A percentile compares a stretch with the other conserved stretches of the same genome.
phyloP scores from a whole-genome alignment of 768 basidiomycete species.

The Mycena polygramma region DNA sequence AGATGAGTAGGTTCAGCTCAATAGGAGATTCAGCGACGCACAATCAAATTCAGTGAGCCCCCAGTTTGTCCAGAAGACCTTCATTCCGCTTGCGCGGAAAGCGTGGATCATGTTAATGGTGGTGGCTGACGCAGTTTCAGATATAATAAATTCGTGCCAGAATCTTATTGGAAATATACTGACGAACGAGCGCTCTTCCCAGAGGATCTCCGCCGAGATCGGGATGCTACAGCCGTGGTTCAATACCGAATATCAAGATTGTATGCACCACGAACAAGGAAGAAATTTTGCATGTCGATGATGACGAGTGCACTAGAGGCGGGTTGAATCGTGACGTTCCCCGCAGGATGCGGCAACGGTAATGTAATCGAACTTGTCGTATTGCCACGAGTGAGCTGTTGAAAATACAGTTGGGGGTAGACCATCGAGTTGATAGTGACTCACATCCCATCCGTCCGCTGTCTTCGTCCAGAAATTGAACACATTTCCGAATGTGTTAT shows the following conservation, averaged over 20 bases:
- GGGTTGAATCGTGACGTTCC: constrained; percentile 46
- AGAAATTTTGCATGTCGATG: constrained; percentile 53
- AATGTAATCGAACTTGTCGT: constrained; percentile 42
- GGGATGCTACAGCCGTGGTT: constrained; percentile 35
- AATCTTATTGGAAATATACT: constrained; percentile 22
- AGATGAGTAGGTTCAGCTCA: background rate
- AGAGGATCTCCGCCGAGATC: constrained; percentile 47
- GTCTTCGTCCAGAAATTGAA: constrained; percentile 49
- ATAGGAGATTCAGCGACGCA: constrained; percentile 20
- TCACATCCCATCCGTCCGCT: constrained; percentile 45
- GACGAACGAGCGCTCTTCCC: constrained; percentile 48
- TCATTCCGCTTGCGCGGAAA: constrained; percentile 47
- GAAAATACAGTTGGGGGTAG: background rate
- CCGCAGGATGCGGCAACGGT: constrained; percentile 40
- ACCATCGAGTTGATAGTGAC: constrained; percentile 9
- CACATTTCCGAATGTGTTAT: constrained; percentile 43
- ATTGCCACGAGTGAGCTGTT: constrained; percentile 47
- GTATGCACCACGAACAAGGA: constrained; percentile 39
- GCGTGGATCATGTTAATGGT: constrained; percentile 48
- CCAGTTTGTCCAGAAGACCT: constrained; percentile 51
- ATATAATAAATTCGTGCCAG: background rate
- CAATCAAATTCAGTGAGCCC: constrained; percentile 50
- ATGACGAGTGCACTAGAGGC: constrained; percentile 50
- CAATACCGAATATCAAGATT: background rate
- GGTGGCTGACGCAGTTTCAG: constrained; percentile 37